Evolutionary conservation across 1,284 basidiomycete species (phyloP), one percentile per base, ranked within the genome.

Genomic region (Pseudozyma sp.): DNA sequence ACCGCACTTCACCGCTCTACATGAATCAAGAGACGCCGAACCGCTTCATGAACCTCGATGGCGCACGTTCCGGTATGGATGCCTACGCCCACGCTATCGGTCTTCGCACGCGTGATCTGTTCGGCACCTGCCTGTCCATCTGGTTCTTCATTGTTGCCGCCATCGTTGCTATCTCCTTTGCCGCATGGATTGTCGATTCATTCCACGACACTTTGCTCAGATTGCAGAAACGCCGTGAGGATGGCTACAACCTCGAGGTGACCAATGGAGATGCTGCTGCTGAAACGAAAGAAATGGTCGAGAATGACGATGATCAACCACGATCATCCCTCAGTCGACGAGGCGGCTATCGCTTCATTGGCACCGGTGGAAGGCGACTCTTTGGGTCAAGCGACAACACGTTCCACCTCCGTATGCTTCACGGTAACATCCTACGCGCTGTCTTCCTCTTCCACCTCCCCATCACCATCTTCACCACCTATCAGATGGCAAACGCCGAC

Each of bases 371-470:
- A 16, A 48, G 53, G 19, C 60, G 70, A 9, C 48, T 69, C 10
- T 52, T 75, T 9, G 72, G 72, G 6, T 65, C 64, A 25, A 76
- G 61, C 65, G 52, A 76, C 65, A 76, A 71, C 56, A 56, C 59
- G 3, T 58, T 75, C 43, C 80, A 81, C 25, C 59, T 69, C 12
- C 69, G 59, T 52, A 70, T 73, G 63, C 63, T 82, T 49, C 91
- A 93, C 76, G 95, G 95, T 50, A 98, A 97, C 85, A 89, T 98
- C 55, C 90, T 95, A 59, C 91, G 96, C 55, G 88, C 96, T 61
- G 89, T 98, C 47, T 88, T 95, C 58, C 88, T 96, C 43, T 98
- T 97, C 87, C 95, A 97, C 86, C 89, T 97, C 19, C 95, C 95
- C 11, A 89, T 98, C 76, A 96, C 94, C 40, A 90, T 94, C 58